Base-by-base conservation (phyloP, 768 basidiomycete species). In the Rhodosporidiobolus sp. region DNA sequence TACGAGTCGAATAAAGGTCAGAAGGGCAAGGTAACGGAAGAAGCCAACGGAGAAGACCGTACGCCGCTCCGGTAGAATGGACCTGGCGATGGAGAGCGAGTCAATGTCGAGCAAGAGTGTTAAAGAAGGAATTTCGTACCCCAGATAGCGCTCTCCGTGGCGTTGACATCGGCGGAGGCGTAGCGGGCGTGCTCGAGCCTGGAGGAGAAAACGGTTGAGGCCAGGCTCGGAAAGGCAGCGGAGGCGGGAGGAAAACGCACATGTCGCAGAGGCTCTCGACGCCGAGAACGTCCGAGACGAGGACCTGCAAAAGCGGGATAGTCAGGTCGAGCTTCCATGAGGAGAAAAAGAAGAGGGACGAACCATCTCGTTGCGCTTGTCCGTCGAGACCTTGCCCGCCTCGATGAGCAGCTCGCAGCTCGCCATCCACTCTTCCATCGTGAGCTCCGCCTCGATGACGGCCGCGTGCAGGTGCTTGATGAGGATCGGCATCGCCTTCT, bases 401-500 rank as follows among this genome's bases (percentile, higher is more conserved):
- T 67, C 76, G 46, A 77, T 65, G 14, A 78, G 32, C 17, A 75
- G 67, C 26, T 77, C 70, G 68, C 78, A 78, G 6, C 67, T 63
- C 24, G 65, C 63, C 32, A 78, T 61, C 78, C 78, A 79, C 58
- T 79, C 78, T 17, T 75, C 70, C 28, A 68, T 66, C 1, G 78
- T 77, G 32, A 79, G 38, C 10, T 74, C 77, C 1, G 75, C 70
- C 30, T 78, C 77, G 49, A 77, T 72, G 55, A 68, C 69, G 50
- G 77, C 77, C 17, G 69, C 74, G 57, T 79, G 78, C 7, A 79
- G 70, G 57, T 79, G 77, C 16, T 59, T 60, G 57, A 79, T 75
- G 30, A 78, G 48, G 46, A 78, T 73, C 24, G 74, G 80, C 72
- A 81, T 73, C 53, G 82, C 78, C 63, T 79, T 58, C 57, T 80